Evolutionary conservation across 345 rosid genomes (phyloP).

Genomic region (Cardamine resedifolia): DNA sequence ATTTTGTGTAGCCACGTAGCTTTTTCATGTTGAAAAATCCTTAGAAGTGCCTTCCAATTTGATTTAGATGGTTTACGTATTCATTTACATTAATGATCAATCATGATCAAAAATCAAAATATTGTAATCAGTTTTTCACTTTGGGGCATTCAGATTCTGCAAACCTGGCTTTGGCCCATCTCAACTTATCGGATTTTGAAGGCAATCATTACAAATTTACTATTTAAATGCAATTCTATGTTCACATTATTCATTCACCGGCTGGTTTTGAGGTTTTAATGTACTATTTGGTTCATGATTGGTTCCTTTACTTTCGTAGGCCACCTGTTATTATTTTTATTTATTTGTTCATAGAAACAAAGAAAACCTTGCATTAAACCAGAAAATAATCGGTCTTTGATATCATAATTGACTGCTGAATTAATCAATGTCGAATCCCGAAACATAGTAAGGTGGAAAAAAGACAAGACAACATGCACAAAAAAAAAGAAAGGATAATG

Average conservation of each 20-base stretch:
- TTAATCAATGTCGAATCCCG: background rate
- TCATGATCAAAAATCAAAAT: background rate
- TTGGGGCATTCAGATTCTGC: background rate
- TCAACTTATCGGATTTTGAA: background rate
- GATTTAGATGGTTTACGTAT: background rate
- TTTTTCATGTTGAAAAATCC: background rate
- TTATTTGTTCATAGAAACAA: background rate
- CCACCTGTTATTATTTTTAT: background rate
- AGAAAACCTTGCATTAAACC: background rate
- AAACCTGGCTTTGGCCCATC: background rate
- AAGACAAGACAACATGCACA: background rate
- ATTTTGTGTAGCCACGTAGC: background rate
- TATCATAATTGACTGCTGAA: background rate
- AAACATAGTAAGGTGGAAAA: background rate
- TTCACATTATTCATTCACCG: constrained; percentile 20
- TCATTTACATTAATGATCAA: background rate
- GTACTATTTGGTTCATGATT: constrained; percentile 5
- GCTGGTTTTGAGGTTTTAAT: background rate
- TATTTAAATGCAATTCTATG: background rate
- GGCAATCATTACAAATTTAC: background rate
- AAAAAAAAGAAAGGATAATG: background rate
- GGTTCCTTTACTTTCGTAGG: constrained; percentile 13
- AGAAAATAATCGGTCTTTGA: background rate
- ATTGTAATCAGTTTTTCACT: background rate
- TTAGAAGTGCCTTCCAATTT: background rate